Base-by-base conservation (phyloP, 352 stramenopile genomes). In the Pythium vanterpoolii region DNA sequence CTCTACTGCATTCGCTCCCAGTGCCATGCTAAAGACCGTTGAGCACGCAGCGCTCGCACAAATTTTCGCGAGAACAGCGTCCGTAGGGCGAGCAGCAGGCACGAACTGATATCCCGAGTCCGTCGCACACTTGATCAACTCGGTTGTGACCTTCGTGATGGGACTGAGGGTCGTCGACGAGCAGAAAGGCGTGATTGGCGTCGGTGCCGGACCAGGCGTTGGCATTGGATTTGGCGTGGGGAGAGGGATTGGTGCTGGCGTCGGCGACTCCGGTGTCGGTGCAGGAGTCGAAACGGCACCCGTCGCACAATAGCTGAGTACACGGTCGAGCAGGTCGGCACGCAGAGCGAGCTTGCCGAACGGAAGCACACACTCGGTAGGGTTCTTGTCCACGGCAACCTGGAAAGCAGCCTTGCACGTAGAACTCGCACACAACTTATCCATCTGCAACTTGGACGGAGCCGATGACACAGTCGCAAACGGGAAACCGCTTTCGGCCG, bases 51-150 rank as follows among this genome's bases (percentile, higher is more conserved):
- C 56, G 14, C 45, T 55, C 24, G 56, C 33, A 40, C 61, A 68
- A 40, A 68, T 68, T 24, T 58, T 59, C 11, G 39, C 19, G 36
- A 68, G 21, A 46, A 56, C 27, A 21, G 26, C 42, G 7, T 47
- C 40, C 53, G 54, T 39, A 10, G 54, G 61, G 48, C 61, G 54
- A 27, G 39, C 45, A 30, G 44, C 14, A 21, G 61, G 53, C 31
- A 68, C 40, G 30, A 68, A 68, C 53, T 59, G 33, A 48, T 56
- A 63, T 1, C 47, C 61, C 54, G 46, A 60, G 9, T 63, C 61
- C 28, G 47, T 51, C 39, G 53, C 21, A 39, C 46, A 56, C 42
- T 56, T 8, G 11, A 59, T 39, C 48, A 56, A n/a, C 11, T 59
- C 42, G 18, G 36, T 10, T 4, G 57, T 47, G 2, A n/a, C 34